These are phyloP conservation scores for Penicillium sp. DNA, from an alignment of 2,329 filamentous ascomycete species.

Conservation along the genomic window DNA sequence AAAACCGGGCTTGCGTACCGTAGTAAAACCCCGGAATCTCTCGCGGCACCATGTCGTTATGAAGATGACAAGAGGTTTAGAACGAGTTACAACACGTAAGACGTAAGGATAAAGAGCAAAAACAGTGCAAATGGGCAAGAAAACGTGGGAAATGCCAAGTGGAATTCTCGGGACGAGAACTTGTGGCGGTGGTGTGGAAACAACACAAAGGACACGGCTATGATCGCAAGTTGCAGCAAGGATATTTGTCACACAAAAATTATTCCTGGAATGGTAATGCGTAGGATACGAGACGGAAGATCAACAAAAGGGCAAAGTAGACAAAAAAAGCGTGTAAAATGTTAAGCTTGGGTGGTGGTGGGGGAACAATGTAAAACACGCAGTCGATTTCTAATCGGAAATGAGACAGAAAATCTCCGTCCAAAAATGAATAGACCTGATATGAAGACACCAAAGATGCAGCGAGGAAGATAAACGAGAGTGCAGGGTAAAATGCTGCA, in stretches of 20 bases:
- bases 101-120: neutral
- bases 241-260: too few relatives aligned
- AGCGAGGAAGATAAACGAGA: too few relatives aligned
- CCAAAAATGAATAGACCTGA: too few relatives aligned
- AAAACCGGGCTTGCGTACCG: conserved; percentile 23
- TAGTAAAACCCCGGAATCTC: conserved; percentile 38
- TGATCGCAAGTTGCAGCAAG: too few relatives aligned
- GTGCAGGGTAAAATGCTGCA: too few relatives aligned
- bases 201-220: too few relatives aligned
- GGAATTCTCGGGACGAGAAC: neutral
- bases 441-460: too few relatives aligned
- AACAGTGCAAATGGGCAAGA: neutral
- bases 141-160: neutral
- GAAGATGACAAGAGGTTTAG: neutral
- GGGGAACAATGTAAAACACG: neutral
- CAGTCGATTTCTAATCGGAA: neutral
- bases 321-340: neutral
- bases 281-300: too few relatives aligned
- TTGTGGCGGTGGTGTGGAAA: neutral
- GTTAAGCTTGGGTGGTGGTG: neutral
- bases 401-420: neutral
- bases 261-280: too few relatives aligned
- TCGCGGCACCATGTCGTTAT: neutral
- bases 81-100: neutral
- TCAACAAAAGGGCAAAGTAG: too few relatives aligned